Conservation (phyloP, 2,329 filamentous ascomycete species). For the Alternaria sp. region DNA sequence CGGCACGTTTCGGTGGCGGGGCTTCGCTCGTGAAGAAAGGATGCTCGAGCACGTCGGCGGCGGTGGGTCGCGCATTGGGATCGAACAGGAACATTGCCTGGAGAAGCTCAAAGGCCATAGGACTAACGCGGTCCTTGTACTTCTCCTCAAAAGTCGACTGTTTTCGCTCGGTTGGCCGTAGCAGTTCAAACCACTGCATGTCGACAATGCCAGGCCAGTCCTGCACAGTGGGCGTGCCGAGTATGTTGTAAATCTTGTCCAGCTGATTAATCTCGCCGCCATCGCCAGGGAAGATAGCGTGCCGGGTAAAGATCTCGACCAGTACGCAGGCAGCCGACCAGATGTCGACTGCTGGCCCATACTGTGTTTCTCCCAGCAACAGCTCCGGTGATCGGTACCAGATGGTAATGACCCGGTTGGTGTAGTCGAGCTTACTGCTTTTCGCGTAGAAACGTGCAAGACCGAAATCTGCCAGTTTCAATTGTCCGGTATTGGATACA, state of each 20-base stretch:
- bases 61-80: slow-evolving; percentile 80
- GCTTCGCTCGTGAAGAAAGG: slow-evolving; percentile 87
- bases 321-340: slow-evolving; percentile 98
- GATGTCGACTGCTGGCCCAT: slow-evolving; percentile 94
- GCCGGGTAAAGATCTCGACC: slow-evolving; percentile 92
- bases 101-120: slow-evolving; percentile 83
- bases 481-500: slow-evolving; percentile 83
- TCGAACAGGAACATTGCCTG: slow-evolving; percentile 88
- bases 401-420: slow-evolving; percentile 97
- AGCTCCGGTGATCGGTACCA: slow-evolving; percentile 98
- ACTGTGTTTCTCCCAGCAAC: slow-evolving; percentile 89
- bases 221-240: slow-evolving; percentile 82
- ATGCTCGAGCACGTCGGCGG: slow-evolving; percentile 83
- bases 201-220: slow-evolving; percentile 92
- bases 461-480: slow-evolving; percentile 96
- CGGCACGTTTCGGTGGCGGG: slow-evolving; percentile 75
- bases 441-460: slow-evolving; percentile 97
- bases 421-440: slow-evolving; percentile 89
- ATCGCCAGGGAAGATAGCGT: slow-evolving; percentile 93
- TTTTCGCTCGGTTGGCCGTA: slow-evolving; percentile 77
- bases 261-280: slow-evolving; percentile 95
- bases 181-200: slow-evolving; percentile 95
- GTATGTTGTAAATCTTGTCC: slow-evolving; percentile 91
- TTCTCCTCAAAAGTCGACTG: slow-evolving; percentile 80
- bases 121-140: slow-evolving; percentile 78